phyloP scores from a whole-genome alignment of 495 filamentous ascomycete genomes.

The Neurospora cerealis region DNA sequence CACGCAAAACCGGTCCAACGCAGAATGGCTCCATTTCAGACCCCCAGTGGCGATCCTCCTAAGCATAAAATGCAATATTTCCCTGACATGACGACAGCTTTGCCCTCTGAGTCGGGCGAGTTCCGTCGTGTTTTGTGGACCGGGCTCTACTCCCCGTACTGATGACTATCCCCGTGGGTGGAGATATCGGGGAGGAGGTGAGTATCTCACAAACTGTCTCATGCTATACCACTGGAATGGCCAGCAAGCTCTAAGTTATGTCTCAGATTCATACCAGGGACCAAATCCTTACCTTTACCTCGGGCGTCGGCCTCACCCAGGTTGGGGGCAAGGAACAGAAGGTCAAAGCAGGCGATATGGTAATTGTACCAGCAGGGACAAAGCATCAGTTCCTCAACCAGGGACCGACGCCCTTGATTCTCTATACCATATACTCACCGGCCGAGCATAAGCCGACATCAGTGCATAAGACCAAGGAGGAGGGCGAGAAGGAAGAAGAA shows the following conservation, averaged over 20 bases:
- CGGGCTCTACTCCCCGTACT: conserved; percentile 49
- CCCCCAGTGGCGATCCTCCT: conserved; percentile 29
- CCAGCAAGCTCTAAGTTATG: not conserved
- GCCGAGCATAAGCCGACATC: conserved; percentile 48
- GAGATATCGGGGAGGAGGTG: conserved; percentile 58
- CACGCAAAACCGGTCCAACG: not conserved
- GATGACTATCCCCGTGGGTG: conserved; percentile 54
- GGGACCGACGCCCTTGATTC: conserved; percentile 40
- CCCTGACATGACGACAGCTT: conserved; percentile 40
- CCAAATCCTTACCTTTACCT: conserved; percentile 55
- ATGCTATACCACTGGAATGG: conserved; percentile 6
- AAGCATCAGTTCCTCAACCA: conserved; percentile 60
- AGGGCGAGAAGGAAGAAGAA: conserved; percentile 48
- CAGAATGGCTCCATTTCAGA: conserved; percentile 13
- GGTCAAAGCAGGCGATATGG: conserved; percentile 48
- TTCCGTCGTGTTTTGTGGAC: conserved; percentile 55
- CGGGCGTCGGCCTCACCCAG: conserved; percentile 45
- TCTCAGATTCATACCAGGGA: conserved; percentile 42
- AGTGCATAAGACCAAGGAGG: conserved; percentile 52
- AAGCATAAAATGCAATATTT: conserved; percentile 51
- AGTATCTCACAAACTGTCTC: conserved; percentile 1
- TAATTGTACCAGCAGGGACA: conserved; percentile 55
- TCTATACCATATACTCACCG: conserved; percentile 53
- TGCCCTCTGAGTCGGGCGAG: conserved; percentile 40
- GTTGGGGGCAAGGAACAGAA: conserved; percentile 49